Base-by-base conservation (phyloP, 192 early-diverging fungal genomes). In the Geranomyces michiganensis region DNA sequence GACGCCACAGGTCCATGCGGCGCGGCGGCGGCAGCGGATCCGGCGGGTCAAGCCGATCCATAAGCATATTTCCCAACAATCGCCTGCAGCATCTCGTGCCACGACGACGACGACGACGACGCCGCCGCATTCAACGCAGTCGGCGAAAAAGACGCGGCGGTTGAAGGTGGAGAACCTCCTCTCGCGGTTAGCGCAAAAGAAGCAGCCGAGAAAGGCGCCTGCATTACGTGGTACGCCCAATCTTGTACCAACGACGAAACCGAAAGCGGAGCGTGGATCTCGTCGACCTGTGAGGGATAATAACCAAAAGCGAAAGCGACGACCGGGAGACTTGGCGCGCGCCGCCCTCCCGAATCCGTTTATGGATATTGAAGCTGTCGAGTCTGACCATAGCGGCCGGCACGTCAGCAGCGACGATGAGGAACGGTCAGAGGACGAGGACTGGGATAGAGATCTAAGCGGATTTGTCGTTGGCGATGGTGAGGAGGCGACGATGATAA, bases 401-500 rank as follows among this genome's bases (percentile, higher is more conserved):
- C 5, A 41, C n/a, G n/a, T n/a, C n/a, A 22, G 10, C 22, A 68
- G 66, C 26, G 62, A 46, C n/a, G 70, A 74, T 14, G 66, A 69
- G 14, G 26, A 51, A 31, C 22, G 26, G 21, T 51, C 22, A 1
- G n/a, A n/a, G n/a, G n/a, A n/a, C 36, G 74, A 75, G 24, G 67
- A 70, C 47, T 63, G 67, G 60, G 67, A 72, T 41, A 5, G 30
- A 53, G 70, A 69, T 56, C 31, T 70, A 32, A 55, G 49, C 59
- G 76, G 74, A 12, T 81, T 81, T 62, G 70, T 81, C 10, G 76
- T 78, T 17, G 43, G n/a, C 15, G 68, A 78, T 31, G 27, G 29
- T 19, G 29, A 60, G 17, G 21, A 4, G 21, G n/a, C n/a, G n/a
- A n/a, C n/a, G n/a, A n/a, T n/a, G n/a, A n/a, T n/a, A n/a, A 55